Conservation (phyloP, 345 rosid species). For the Chamaenerion angustifolium region DNA sequence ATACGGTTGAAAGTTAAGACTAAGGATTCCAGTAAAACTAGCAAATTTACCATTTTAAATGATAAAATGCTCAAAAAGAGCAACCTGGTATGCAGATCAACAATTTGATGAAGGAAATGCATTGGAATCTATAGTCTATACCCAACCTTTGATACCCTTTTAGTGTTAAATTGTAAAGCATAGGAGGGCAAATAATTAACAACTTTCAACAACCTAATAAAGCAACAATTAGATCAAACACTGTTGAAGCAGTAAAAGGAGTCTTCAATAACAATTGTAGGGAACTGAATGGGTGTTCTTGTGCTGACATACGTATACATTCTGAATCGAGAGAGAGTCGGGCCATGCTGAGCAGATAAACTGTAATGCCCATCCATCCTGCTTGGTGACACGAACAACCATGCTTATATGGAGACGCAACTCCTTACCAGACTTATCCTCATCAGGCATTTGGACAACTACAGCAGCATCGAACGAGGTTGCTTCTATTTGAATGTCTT, state of each 20-base stretch:
- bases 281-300: constrained; percentile 18
- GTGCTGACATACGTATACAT: constrained; percentile 31
- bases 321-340: constrained; percentile 40
- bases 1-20: no score
- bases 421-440: constrained; percentile 33
- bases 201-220: no score
- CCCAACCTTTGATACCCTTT: no score
- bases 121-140: no score
- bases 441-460: constrained; percentile 27
- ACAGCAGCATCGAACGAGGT: constrained; percentile 59
- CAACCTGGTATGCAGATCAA: no score
- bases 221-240: no score
- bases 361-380: constrained; percentile 23
- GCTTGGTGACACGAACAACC: constrained; percentile 35
- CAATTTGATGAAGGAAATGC: no score
- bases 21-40: background rate
- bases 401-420: constrained; percentile 44
- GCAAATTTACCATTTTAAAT: no score
- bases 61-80: no score
- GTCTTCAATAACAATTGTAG: constrained; percentile 4
- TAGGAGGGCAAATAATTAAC: no score
- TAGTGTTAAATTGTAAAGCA: no score
- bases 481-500: constrained; percentile 39
- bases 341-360: constrained; percentile 68
- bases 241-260: no score